Conservation (phyloP, 257 asterid genomes). For the Solanum gracilifrons region DNA sequence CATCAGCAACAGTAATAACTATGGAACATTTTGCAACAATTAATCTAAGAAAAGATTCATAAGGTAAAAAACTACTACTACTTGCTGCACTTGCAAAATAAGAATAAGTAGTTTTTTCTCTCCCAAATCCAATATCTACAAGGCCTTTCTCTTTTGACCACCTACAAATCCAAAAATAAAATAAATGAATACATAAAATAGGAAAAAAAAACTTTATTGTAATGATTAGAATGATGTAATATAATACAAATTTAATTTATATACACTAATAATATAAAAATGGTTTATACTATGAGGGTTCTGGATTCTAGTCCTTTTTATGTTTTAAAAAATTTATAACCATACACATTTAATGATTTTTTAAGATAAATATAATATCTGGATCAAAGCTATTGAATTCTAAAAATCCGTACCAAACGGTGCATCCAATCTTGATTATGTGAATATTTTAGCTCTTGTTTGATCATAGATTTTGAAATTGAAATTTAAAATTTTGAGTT, state of each 20-base stretch:
- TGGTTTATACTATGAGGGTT: not conserved
- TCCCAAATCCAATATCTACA: slow-evolving; percentile 53
- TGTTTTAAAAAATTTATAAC: not conserved
- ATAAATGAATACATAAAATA: not conserved
- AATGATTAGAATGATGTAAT: not conserved
- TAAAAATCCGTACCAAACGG: rapidly evolving
- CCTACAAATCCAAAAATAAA: slow-evolving; percentile 2
- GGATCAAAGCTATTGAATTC: not conserved
- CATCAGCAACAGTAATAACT: slow-evolving; percentile 46
- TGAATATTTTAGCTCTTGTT: not conserved
- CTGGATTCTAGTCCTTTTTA: not conserved
- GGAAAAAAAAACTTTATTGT: not conserved
- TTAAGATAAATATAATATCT: not conserved
- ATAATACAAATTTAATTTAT: not conserved
- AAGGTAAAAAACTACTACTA: slow-evolving; percentile 20
- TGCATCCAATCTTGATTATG: not conserved
- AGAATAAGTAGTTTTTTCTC: slow-evolving; percentile 40
- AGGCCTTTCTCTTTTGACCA: slow-evolving; percentile 51
- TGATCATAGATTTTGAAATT: no score
- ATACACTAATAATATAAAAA: not conserved
- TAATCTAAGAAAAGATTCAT: slow-evolving; percentile 22
- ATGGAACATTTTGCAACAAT: slow-evolving; percentile 33
- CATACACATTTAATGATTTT: not conserved
- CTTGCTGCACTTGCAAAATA: slow-evolving; percentile 41
- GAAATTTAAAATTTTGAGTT: not conserved